Conservation (phyloP, 345 rosid genomes). For the Viola odorata region DNA sequence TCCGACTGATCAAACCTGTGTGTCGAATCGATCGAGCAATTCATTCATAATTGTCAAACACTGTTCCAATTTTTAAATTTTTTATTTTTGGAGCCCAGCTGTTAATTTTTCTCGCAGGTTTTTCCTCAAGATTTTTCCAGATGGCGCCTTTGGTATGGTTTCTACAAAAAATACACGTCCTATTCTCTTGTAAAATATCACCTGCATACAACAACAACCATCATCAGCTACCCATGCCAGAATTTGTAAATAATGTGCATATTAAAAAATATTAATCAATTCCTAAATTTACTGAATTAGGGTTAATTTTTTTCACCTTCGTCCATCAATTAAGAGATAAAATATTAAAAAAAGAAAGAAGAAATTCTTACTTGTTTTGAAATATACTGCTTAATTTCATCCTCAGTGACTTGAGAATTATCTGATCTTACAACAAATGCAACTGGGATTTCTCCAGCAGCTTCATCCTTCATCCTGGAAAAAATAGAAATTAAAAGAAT, state of each 20-base stretch:
- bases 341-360: background rate
- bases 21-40: too few relatives aligned
- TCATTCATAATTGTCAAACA: too few relatives aligned
- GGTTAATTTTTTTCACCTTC: background rate
- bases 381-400: slow-evolving; percentile 19
- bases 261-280: too few relatives aligned
- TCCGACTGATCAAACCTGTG: background rate
- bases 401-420: slow-evolving; percentile 11
- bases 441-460: slow-evolving; percentile 24
- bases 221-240: too few relatives aligned
- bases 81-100: slow-evolving; percentile 3
- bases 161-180: slow-evolving; percentile 17
- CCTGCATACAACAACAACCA: slow-evolving; percentile 13
- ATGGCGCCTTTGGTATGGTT: slow-evolving; percentile 30
- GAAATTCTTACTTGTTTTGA: slow-evolving; percentile 19
- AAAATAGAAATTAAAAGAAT: background rate
- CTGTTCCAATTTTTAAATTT: too few relatives aligned
- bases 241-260: too few relatives aligned
- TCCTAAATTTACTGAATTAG: too few relatives aligned
- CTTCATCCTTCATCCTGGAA: slow-evolving; percentile 24
- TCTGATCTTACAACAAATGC: slow-evolving; percentile 24
- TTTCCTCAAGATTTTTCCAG: slow-evolving; percentile 27
- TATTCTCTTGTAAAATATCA: slow-evolving; percentile 26
- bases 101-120: slow-evolving; percentile 16
- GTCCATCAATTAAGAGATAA: too few relatives aligned